Percentiles rank a stretch among this genome's conserved stretches.
These are phyloP conservation scores for Alnus glutinosa DNA, from an alignment of 306 rosid genomes.

Conservation along the genomic window DNA sequence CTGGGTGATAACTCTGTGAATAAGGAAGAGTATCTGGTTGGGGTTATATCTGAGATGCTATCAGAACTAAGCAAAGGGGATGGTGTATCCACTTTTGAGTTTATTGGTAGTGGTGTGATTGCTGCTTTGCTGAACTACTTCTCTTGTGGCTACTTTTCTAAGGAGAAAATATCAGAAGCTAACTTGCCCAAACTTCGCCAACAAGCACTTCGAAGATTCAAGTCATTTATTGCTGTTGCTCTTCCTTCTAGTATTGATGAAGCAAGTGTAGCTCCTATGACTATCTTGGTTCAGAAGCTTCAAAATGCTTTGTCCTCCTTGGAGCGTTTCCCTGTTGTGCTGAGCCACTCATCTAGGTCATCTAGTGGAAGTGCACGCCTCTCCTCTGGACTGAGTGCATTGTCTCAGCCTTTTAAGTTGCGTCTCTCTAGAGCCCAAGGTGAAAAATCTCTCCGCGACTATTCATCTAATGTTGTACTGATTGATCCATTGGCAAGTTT, in stretches of 20 bases:
- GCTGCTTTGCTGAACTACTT: constrained; percentile 84
- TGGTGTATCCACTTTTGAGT: constrained; percentile 98
- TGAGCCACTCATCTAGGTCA: constrained; percentile 94
- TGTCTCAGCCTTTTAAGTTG: constrained; percentile 91
- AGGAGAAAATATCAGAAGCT: constrained; percentile 68
- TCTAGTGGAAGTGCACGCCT: constrained; percentile 88
- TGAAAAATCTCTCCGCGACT: constrained; percentile 84
- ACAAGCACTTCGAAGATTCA: constrained; percentile 80
- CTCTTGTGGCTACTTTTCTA: constrained; percentile 86
- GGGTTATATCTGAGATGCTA: constrained; percentile 81
- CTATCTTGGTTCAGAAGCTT: constrained; percentile 89
- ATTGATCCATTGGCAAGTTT: constrained; percentile 94
- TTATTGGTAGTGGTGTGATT: constrained; percentile 95
- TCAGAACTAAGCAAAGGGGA: constrained; percentile 92
- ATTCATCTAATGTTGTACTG: constrained; percentile 88
- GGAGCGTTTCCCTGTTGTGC: constrained; percentile 95
- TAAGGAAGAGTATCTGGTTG: constrained; percentile 71
- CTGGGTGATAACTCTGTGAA: constrained; percentile 45
- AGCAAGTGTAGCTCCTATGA: constrained; percentile 59
- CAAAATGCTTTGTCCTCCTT: constrained; percentile 96
- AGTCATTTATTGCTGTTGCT: constrained; percentile 83
- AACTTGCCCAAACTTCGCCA: constrained; percentile 81
- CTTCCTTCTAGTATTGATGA: constrained; percentile 54
- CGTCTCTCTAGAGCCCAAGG: constrained; percentile 97
- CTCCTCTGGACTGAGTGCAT: constrained; percentile 89